These are phyloP conservation scores for Fusarium graminum DNA, from an alignment of 2,329 filamentous ascomycete species.

Conservation along the genomic window DNA sequence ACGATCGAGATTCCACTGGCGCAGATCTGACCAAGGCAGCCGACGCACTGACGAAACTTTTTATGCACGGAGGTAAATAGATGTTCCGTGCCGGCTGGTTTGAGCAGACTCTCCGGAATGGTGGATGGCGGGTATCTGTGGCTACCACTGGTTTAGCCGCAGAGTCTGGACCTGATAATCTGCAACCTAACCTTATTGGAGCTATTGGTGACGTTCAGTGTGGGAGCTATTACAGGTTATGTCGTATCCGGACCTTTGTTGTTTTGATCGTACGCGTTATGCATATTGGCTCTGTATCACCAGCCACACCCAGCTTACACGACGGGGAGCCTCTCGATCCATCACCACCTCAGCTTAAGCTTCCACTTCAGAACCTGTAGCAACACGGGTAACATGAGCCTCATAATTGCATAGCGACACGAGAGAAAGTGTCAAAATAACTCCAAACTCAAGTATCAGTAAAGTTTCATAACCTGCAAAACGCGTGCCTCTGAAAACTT, in stretches of 20 bases:
- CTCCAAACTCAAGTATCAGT: not conserved
- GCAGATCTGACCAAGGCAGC: conserved; percentile 25
- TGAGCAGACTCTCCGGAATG: conserved; percentile 6
- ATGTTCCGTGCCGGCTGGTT: conserved; percentile 8
- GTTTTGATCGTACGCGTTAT: conserved; percentile 7
- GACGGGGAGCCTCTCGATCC: not conserved
- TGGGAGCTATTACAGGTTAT: conserved; percentile 5
- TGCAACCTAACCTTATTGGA: conserved; percentile 7
- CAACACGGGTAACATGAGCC: not conserved
- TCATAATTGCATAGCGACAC: not conserved
- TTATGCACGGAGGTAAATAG: conserved; percentile 4
- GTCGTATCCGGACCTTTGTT: conserved; percentile 1
- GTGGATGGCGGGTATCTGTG: conserved; percentile 17
- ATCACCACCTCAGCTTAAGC: conserved; percentile 1
- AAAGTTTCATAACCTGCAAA: conserved; percentile 13
- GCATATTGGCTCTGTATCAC: conserved; percentile 6
- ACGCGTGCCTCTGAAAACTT: conserved; percentile 10
- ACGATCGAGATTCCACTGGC: conserved; percentile 35
- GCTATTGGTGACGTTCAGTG: conserved; percentile 16
- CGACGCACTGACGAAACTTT: conserved; percentile 9
- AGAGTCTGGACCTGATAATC: conserved; percentile 3
- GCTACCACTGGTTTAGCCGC: conserved; percentile 6
- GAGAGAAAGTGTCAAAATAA: not conserved
- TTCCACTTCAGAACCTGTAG: not conserved
- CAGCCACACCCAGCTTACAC: not conserved